phyloP scores from a whole-genome alignment of 176 grass and related monocot genomes.

The Carex cristatella region DNA sequence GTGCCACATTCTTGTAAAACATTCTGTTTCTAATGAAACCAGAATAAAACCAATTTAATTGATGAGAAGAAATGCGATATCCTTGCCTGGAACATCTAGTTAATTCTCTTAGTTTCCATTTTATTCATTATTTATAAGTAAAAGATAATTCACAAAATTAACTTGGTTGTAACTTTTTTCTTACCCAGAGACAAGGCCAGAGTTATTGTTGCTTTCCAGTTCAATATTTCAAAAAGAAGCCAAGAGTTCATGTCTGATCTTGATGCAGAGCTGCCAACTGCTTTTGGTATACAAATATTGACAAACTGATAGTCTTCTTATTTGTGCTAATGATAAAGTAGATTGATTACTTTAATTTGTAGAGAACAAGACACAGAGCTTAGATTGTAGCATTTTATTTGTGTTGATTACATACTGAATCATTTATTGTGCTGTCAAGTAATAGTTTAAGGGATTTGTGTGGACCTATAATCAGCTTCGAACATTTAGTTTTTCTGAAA shows the following conservation, averaged over 20 bases:
- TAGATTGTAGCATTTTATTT: background rate
- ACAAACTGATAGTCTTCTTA: background rate
- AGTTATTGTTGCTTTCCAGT: background rate
- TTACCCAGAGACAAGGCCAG: background rate
- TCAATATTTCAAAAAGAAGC: slow-evolving; percentile 4
- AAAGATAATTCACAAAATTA: background rate
- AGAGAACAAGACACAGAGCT: background rate
- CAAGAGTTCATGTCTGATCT: slow-evolving; percentile 40
- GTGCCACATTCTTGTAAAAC: no score
- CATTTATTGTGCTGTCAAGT: background rate
- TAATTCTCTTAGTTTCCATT: background rate
- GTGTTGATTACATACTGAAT: background rate
- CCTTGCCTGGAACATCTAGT: background rate
- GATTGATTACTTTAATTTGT: background rate
- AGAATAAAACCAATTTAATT: no score
- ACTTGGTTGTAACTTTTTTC: background rate
- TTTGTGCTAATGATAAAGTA: background rate
- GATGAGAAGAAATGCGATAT: background rate
- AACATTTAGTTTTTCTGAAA: background rate
- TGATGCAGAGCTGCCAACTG: background rate
- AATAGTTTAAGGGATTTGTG: background rate
- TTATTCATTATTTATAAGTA: background rate
- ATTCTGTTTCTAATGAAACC: no score
- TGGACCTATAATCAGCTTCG: background rate
- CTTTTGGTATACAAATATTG: slow-evolving; percentile 28